Evolutionary conservation across 352 stramenopile species (phyloP).

Genomic region (Globisporangium irregulare): DNA sequence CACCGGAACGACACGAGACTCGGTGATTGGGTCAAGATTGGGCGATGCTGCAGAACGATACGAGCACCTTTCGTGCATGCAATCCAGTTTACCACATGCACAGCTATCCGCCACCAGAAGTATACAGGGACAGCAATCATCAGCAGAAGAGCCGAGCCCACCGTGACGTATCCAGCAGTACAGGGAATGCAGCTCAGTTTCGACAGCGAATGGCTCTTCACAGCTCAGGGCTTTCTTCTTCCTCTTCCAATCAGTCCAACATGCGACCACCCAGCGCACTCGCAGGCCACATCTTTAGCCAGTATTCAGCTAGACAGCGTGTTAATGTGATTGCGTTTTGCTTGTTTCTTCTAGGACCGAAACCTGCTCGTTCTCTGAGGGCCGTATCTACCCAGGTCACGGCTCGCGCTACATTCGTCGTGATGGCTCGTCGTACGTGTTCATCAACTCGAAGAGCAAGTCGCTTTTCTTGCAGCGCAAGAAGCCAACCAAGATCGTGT

Average conservation of each 20-base stretch:
- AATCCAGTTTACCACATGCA: background rate
- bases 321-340: constrained; percentile 10
- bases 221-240: background rate
- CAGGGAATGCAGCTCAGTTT: background rate
- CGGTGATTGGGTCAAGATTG: background rate
- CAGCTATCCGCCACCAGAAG: background rate
- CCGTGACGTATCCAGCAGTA: background rate
- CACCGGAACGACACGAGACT: background rate
- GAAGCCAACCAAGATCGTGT: constrained; percentile 99
- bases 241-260: background rate
- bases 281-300: background rate
- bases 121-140: background rate
- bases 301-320: background rate
- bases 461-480: constrained; percentile 98
- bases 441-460: constrained; percentile 97
- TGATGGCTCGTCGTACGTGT: constrained; percentile 94
- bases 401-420: constrained; percentile 98
- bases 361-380: constrained; percentile 89
- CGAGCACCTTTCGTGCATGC: background rate
- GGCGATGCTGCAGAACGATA: background rate
- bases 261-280: background rate
- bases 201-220: background rate
- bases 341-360: constrained; percentile 58
- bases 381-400: constrained; percentile 98
- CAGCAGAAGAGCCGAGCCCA: background rate